Conservation (phyloP, 2,329 filamentous ascomycete genomes). For the Seiridium unicorne region DNA sequence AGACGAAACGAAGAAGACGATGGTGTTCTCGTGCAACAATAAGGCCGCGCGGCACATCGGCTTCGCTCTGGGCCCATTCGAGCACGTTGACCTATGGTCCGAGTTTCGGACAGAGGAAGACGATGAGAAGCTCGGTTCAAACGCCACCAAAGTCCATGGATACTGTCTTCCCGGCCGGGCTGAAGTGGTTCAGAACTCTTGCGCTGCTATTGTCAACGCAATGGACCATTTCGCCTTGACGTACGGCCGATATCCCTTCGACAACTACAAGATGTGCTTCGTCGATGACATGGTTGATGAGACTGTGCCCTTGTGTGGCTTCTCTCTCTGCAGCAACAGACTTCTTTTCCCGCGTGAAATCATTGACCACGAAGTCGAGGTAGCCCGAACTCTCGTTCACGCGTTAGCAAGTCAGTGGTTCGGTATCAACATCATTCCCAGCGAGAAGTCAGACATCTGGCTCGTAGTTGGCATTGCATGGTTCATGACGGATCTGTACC, state of each 20-base stretch:
- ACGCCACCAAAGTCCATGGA: slow-evolving; percentile 83
- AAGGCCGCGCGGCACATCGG: slow-evolving; percentile 87
- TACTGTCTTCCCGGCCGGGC: slow-evolving; percentile 85
- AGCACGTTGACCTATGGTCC: slow-evolving; percentile 81
- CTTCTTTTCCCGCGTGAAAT: slow-evolving; percentile 83
- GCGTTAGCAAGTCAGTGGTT: slow-evolving; percentile 91
- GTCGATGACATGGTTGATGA: slow-evolving; percentile 84
- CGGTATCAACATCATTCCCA: slow-evolving; percentile 86
- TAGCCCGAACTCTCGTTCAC: slow-evolving; percentile 77
- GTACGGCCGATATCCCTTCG: slow-evolving; percentile 88
- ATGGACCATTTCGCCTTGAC: slow-evolving; percentile 89
- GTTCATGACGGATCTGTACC: slow-evolving; percentile 93
- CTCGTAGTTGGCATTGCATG: slow-evolving; percentile 85
- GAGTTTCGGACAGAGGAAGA: slow-evolving; percentile 88
- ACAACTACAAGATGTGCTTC: slow-evolving; percentile 90
- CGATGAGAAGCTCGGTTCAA: slow-evolving; percentile 85
- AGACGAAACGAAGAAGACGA: slow-evolving; percentile 81
- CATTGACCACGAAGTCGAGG: slow-evolving; percentile 80
- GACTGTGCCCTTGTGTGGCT: slow-evolving; percentile 72
- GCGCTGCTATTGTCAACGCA: slow-evolving; percentile 77
- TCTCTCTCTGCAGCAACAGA: slow-evolving; percentile 84
- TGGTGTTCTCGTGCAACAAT: slow-evolving; percentile 77
- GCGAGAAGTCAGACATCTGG: slow-evolving; percentile 80
- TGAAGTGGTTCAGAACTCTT: slow-evolving; percentile 83
- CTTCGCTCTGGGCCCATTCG: slow-evolving; percentile 92